These are phyloP conservation scores for Fusarium cyanostomum DNA, from an alignment of 2,329 filamentous ascomycete species.

Conservation along the genomic window DNA sequence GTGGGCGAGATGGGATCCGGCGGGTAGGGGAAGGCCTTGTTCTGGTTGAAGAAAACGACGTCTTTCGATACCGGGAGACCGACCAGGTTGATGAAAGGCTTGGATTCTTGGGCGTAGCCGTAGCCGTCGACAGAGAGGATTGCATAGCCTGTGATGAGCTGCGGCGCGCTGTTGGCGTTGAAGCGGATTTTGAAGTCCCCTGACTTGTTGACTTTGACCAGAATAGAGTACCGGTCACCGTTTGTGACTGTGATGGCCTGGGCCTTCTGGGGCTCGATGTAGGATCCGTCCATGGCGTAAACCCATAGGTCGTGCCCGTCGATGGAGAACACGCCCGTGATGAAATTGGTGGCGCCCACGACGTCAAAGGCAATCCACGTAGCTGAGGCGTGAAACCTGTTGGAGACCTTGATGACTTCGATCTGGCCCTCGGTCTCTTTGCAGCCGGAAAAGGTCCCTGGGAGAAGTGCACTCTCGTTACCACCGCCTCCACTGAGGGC, in stretches of 20 bases:
- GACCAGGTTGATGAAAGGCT: constrained; percentile 59
- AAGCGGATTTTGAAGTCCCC: constrained; percentile 65
- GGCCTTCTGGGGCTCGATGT: constrained; percentile 61
- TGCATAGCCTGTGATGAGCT: constrained; percentile 64
- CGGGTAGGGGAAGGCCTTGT: constrained; percentile 57
- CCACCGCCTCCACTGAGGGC: constrained; percentile 45
- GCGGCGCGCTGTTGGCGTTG: constrained; percentile 58
- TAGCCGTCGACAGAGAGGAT: constrained; percentile 53
- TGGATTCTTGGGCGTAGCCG: constrained; percentile 38
- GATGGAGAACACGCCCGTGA: constrained; percentile 57
- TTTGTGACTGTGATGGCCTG: constrained; percentile 59
- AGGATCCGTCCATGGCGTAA: constrained; percentile 63
- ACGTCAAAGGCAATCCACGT: constrained; percentile 64
- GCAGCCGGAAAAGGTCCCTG: constrained; percentile 58
- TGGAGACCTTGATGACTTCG: constrained; percentile 57
- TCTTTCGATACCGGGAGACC: constrained; percentile 54
- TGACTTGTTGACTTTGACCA: constrained; percentile 57
- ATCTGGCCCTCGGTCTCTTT: constrained; percentile 54
- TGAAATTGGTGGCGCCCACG: constrained; percentile 61
- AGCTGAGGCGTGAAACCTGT: constrained; percentile 20
- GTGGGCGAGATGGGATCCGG: constrained; percentile 52
- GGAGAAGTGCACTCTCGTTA: constrained; percentile 52
- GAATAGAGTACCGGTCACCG: constrained; percentile 62
- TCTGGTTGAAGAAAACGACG: constrained; percentile 57
- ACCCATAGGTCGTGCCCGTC: constrained; percentile 64